Percentiles rank a stretch among this genome's conserved stretches.
Evolutionary conservation across 805 yeast genomes (phyloP).

Genomic region (Candida silvicultrix): DNA sequence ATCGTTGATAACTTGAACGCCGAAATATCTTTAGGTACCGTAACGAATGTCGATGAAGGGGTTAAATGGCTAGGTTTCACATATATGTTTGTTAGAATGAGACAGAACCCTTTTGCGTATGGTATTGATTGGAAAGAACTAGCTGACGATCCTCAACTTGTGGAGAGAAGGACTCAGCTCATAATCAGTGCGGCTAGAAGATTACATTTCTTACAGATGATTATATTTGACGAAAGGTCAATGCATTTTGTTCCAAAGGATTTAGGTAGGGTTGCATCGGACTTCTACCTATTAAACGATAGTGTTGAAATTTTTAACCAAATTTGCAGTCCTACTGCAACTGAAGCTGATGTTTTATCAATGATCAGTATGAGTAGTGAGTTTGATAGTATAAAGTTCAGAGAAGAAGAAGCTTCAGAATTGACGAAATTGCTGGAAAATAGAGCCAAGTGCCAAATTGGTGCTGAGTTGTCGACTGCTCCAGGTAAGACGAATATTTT

Average conservation of each 20-base stretch:
- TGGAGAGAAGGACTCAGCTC: conserved; percentile 69
- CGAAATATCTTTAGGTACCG: conserved; percentile 92
- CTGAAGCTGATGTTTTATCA: conserved; percentile 87
- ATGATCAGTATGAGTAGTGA: conserved; percentile 91
- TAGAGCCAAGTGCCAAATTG: conserved; percentile 74
- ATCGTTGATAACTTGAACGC: conserved; percentile 93
- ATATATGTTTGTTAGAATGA: conserved; percentile 89
- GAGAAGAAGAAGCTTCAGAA: conserved; percentile 84
- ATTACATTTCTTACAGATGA: conserved; percentile 87
- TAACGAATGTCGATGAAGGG: conserved; percentile 90
- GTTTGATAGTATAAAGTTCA: conserved; percentile 80
- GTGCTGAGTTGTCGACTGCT: conserved; percentile 65
- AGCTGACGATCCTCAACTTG: conserved; percentile 73
- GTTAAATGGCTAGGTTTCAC: conserved; percentile 98
- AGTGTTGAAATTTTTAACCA: conserved; percentile 87
- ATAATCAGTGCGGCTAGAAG: conserved; percentile 74
- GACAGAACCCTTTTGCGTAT: conserved; percentile 86
- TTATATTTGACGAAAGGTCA: conserved; percentile 81
- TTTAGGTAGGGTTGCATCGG: conserved; percentile 90
- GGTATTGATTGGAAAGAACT: conserved; percentile 88
- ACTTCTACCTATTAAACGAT: conserved; percentile 79
- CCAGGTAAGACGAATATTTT: conserved; percentile 85
- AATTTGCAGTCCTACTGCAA: conserved; percentile 74
- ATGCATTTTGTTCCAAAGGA: conserved; percentile 80
- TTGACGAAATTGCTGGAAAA: conserved; percentile 52